Evolutionary conservation across 1,139 yeast species (phyloP), one percentile per base, ranked within the genome.

Genomic region (Eremothecium cymbalariae): DNA sequence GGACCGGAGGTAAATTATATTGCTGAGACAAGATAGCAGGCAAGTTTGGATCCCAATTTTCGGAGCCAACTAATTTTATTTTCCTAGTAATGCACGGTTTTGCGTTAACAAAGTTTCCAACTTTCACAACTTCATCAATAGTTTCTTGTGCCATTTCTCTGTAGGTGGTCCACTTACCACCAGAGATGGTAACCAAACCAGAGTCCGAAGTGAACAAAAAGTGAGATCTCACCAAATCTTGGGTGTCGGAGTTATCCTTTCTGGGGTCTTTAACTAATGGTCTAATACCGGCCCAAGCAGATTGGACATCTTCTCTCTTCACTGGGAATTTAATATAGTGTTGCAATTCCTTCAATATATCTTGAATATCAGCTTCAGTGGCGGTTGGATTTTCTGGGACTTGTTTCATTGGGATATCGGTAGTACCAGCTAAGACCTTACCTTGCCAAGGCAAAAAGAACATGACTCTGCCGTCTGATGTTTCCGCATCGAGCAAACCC

Each of bases 401-500:
- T 41, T 71, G 68, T 47, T 72, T 74, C 61, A 79, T 63, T 33
- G 86, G 84, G 43, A 79, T 77, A 65, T 88, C 97, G 40, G 97
- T 88, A 41, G 97, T 88, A 59, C 97, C 97, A 42, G 95, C 95
- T 52, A 88, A 71, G 31, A 88, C 94, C 60, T 86, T 84, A 11
- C 95, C 95, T 67, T 86, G 96, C 97, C 97, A 88, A 51, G 97
- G 97, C 60, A 88, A 69, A 65, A 88, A 88, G 67, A 88, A 88
- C 81, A 88, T 83, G 41, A 88, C 97, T 64, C 97, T 78, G 40
- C 97, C 97, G 58, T 88, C 97, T 27, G 93, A 69, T 36, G 97
- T 88, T 33, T 84, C 72, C 32, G 96, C 95, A 60, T 88, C 96
- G 43, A 88, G 70, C 48, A 88, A 68, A 46, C 97, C 97, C 72